Evolutionary conservation across 345 rosid species (phyloP).

Genomic region (Eucalyptus curtisii): DNA sequence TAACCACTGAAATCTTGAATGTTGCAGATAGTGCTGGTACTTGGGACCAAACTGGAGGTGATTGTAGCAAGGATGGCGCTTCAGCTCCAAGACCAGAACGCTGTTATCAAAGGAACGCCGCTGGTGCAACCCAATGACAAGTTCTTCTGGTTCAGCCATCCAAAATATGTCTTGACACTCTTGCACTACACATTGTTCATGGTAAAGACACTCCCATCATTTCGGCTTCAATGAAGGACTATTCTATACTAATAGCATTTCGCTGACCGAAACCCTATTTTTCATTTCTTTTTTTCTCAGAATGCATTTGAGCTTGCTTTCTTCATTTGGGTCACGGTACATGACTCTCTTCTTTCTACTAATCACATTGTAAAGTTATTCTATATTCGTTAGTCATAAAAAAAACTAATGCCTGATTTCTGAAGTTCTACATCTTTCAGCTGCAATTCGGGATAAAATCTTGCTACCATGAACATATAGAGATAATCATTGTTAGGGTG

Average conservation of each 20-base stretch:
- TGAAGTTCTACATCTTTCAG: slow-evolving; percentile 8
- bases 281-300: slow-evolving; percentile 12
- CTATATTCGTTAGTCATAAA: background rate
- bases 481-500: slow-evolving; percentile 27
- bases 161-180: slow-evolving; percentile 36
- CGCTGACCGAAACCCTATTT: background rate
- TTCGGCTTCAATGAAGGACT: background rate
- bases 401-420: background rate
- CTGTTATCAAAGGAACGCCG: slow-evolving; percentile 42
- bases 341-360: background rate
- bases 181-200: slow-evolving; percentile 33
- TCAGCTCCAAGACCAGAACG: slow-evolving; percentile 16
- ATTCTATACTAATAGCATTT: background rate
- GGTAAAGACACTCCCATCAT: slow-evolving; percentile 4
- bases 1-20: background rate
- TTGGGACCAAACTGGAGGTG: slow-evolving; percentile 50
- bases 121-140: slow-evolving; percentile 39
- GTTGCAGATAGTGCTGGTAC: slow-evolving; percentile 23
- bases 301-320: slow-evolving; percentile 72
- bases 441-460: slow-evolving; percentile 33
- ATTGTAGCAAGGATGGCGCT: slow-evolving; percentile 46
- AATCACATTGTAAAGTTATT: background rate
- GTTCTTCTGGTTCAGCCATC: slow-evolving; percentile 48
- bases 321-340: slow-evolving; percentile 66
- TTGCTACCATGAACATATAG: slow-evolving; percentile 44